Evolutionary conservation across 306 rosid species (phyloP).

Genomic region (Comarum palustre): DNA sequence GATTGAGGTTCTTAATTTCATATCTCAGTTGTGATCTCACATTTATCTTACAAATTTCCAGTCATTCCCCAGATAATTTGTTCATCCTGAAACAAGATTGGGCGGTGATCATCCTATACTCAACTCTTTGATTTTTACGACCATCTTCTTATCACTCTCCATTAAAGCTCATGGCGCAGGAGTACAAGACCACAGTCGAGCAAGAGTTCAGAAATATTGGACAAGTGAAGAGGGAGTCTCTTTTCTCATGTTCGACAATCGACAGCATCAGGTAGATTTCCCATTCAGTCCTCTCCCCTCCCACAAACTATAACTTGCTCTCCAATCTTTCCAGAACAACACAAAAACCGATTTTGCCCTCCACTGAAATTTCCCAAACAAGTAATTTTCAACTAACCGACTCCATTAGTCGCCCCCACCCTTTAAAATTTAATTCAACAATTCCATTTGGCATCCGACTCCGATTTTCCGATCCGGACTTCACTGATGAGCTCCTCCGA

Average conservation of each 20-base stretch:
- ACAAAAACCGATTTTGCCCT: background rate
- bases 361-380: background rate
- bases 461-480: conserved; percentile 21
- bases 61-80: background rate
- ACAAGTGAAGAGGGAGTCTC: conserved; percentile 23
- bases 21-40: background rate
- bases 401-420: background rate
- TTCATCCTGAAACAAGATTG: background rate
- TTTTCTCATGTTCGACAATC: background rate
- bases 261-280: background rate
- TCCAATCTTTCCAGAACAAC: too few species aligned
- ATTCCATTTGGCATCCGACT: conserved; percentile 8
- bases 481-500: conserved; percentile 54
- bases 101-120: background rate
- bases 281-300: background rate
- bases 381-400: background rate
- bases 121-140: background rate
- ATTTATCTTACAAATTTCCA: background rate
- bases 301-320: background rate
- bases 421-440: background rate
- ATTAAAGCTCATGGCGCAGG: background rate
- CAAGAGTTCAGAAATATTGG: conserved; percentile 26
- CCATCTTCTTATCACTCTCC: conserved; percentile 3
- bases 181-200: conserved; percentile 1
- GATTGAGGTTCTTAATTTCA: background rate